phyloP scores from a whole-genome alignment of 2,329 filamentous ascomycete genomes.

The Aspergillus ustus region DNA sequence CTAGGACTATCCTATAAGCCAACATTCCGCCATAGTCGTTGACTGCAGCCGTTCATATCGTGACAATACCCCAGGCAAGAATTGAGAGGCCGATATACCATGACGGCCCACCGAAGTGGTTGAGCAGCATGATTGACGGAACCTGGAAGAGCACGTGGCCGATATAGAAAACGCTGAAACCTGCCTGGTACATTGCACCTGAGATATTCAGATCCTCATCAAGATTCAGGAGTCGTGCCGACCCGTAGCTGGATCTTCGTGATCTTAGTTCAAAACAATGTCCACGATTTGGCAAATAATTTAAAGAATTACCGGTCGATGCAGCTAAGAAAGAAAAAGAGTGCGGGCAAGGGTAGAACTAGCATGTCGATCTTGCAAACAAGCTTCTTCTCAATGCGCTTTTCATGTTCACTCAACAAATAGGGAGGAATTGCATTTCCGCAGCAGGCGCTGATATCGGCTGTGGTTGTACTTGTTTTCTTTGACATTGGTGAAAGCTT shows the following conservation, averaged over 20 bases:
- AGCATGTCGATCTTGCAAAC: conserved; percentile 27
- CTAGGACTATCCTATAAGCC: conserved; percentile 46
- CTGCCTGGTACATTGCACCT: conserved; percentile 37
- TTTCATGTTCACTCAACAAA: conserved; percentile 8
- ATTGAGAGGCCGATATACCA: conserved; percentile 44
- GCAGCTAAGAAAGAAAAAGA: conserved; percentile 32
- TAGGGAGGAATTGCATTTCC: background rate
- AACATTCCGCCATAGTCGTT: conserved; percentile 40
- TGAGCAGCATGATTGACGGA: conserved; percentile 46
- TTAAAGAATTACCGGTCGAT: conserved; percentile 24
- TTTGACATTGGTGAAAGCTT: too few species aligned
- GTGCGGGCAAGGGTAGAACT: conserved; percentile 27
- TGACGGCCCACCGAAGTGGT: conserved; percentile 37
- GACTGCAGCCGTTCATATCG: conserved; percentile 42
- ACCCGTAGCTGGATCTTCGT: conserved; percentile 44
- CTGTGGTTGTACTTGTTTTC: too few species aligned
- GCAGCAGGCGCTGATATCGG: background rate
- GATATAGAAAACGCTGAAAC: conserved; percentile 42
- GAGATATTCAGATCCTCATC: conserved; percentile 38
- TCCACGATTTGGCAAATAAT: too few species aligned
- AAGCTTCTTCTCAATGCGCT: conserved; percentile 23
- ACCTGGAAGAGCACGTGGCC: conserved; percentile 43
- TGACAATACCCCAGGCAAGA: conserved; percentile 45
- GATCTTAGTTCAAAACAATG: background rate
- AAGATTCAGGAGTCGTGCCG: conserved; percentile 41